Base-by-base conservation (phyloP, 768 basidiomycete species). In the Leccinum sublutescens region DNA sequence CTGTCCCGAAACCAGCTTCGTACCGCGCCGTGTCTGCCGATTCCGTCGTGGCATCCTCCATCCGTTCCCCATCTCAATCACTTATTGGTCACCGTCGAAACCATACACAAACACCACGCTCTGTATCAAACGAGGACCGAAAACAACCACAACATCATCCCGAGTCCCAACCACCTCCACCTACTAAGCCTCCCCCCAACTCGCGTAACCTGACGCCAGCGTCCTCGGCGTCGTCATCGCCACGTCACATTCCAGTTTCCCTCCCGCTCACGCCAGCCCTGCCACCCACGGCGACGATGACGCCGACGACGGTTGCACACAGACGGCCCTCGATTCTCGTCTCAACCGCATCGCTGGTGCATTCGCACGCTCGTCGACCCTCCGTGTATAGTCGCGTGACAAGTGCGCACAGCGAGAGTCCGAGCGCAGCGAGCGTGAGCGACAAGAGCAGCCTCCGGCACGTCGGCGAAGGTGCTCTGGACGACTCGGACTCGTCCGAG, bases 391-490 rank as follows among this genome's bases (percentile, higher is more conserved):
- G 77, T 21, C 79, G 81, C 6, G 73, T 80, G 3, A 27, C 57
- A 23, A 69, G 62, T n/a, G 53, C 63, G 0, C 34, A 66, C 34
- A 74, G 71, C 53, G 76, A 76, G 34, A 75, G 64, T 50, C 69
- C 71, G 3, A 76, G 71, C 47, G 68, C 57, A 3, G 71, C 73
- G n/a, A 64, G 66, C 38, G 75, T 76, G 12, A 77, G 77, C 61
- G 76, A 79, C 54, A 71, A 71, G 55, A 88, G 82, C 59, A 73
- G 83, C 31, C 21, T 48, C 21, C 76, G 83, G 2, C 85, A 90
- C 64, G 83, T 87, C 9, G 90, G 90, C 5, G 91, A 91, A 66
- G 89, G 90, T 27, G 88, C 86, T 1, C 72, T 93, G 4, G 87
- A 88, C 59, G 89, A 90, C 65, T 90, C 88, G 0, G 89, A 91